Base-by-base conservation (phyloP, 768 basidiomycete species). In the Paxillus involutus region DNA sequence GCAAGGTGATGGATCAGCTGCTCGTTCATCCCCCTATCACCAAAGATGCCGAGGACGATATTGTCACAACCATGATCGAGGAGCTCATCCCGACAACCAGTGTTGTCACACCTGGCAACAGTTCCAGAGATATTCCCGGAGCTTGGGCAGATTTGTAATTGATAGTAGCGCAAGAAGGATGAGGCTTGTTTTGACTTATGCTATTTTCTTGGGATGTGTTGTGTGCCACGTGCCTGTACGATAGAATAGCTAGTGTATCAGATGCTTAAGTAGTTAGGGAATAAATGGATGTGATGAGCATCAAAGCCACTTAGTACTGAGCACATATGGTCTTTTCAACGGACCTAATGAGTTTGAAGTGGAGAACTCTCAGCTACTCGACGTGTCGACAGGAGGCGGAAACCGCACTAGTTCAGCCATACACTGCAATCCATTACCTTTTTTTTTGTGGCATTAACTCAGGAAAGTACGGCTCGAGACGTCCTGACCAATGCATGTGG, bases 41-140 rank as follows among this genome's bases (percentile, higher is more conserved):
- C 24, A 83, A 80, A 59, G 85, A 86, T 10, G 68, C 67, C 1
- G 86, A 88, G 64, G 85, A 87, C 59, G 79, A 85, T 51, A 79
- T 88, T 49, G 82, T 86, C 32, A 86, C 84, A 12, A 81, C 74
- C 6, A 58, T 88, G 59, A 67, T 87, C 44, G 80, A 88, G 59
- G 81, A 81, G 41, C 71, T 88, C 47, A 68, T 87, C 43, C 73
- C 80, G 4, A 68, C 68, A 54, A 65, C 70, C 9, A 65, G 73
- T 47, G 66, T 68, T 36, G 75, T 72, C 26, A 26, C 26, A 2
- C 13, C 72, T 75, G 33, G 74, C 43, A 63, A 70, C 36, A 58
- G 70, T 44, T 63, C 73, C 32, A 60, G 65, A 29, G 71, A 70
- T 33, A 65, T 76, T 48, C 78, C 78, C 42, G 81, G 78, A 7